Conservation (phyloP, 331 rosid species). For the Prunus yedoensis region DNA sequence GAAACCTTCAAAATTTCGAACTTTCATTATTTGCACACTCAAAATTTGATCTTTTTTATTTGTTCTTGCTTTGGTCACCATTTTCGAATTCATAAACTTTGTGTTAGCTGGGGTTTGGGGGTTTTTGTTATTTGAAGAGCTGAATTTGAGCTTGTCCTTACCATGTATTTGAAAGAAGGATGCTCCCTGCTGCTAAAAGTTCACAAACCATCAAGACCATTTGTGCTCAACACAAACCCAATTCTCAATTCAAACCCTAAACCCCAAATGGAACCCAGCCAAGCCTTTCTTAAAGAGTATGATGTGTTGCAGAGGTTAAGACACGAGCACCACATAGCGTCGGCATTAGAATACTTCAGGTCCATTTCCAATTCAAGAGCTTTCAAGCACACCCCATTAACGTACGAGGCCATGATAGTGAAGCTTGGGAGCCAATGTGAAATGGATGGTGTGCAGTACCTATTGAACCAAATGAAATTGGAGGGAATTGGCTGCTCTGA, state of each 20-base stretch:
- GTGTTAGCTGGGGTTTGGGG: not conserved
- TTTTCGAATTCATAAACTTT: not conserved
- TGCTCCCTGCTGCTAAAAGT: conserved; percentile 58
- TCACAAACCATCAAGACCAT: conserved; percentile 58
- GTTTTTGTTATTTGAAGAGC: not conserved
- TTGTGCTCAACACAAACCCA: conserved; percentile 58
- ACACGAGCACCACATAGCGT: conserved; percentile 32
- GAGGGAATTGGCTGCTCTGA: conserved; percentile 62
- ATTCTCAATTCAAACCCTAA: conserved; percentile 27
- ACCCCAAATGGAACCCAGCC: conserved; percentile 25
- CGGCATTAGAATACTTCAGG: conserved; percentile 61
- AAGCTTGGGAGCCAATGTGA: conserved; percentile 54
- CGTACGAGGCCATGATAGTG: conserved; percentile 69
- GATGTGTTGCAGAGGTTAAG: conserved; percentile 47
- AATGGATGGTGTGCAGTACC: conserved; percentile 63
- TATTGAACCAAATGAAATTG: conserved; percentile 82
- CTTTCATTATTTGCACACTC: not conserved
- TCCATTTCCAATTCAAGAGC: conserved; percentile 51
- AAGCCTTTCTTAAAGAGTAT: conserved; percentile 36
- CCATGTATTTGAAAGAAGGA: conserved; percentile 68
- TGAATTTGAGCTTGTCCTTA: not conserved
- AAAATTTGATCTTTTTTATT: not conserved
- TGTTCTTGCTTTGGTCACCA: not conserved
- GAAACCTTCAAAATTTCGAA: not conserved
- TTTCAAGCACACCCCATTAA: conserved; percentile 71